Conservation (phyloP, 2,329 filamentous ascomycete species). For the Cryphonectria parasitica region DNA sequence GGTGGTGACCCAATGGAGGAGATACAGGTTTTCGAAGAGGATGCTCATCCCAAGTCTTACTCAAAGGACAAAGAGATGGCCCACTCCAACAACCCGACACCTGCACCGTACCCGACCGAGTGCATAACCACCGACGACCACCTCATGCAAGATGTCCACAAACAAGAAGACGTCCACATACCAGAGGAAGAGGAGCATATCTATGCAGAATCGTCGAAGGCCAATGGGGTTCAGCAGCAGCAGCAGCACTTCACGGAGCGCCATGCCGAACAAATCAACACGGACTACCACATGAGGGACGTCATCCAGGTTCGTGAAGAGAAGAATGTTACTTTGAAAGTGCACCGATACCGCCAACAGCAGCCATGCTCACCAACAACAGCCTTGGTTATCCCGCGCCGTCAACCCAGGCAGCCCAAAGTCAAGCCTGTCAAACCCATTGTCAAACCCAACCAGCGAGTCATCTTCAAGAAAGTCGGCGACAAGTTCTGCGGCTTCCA, state of each 20-base stretch:
- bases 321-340: not conserved
- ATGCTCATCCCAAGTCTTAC: not conserved
- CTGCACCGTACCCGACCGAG: not conserved
- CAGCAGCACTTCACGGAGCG: no score
- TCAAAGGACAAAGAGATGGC: not conserved
- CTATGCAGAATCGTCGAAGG: not conserved
- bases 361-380: not conserved
- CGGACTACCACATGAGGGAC: not conserved
- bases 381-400: no score
- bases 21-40: not conserved
- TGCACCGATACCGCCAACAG: not conserved
- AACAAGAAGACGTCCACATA: no score
- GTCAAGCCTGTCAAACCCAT: not conserved
- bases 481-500: slow-evolving; percentile 6
- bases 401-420: no score
- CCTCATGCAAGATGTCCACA: not conserved
- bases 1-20: not conserved
- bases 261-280: not conserved
- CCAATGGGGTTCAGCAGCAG: not conserved
- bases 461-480: not conserved
- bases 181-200: not conserved
- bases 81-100: not conserved
- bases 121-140: not conserved
- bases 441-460: not conserved
- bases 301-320: not conserved